Base-by-base conservation (phyloP, 2,329 filamentous ascomycete genomes). In the Epichloe bromicola region DNA sequence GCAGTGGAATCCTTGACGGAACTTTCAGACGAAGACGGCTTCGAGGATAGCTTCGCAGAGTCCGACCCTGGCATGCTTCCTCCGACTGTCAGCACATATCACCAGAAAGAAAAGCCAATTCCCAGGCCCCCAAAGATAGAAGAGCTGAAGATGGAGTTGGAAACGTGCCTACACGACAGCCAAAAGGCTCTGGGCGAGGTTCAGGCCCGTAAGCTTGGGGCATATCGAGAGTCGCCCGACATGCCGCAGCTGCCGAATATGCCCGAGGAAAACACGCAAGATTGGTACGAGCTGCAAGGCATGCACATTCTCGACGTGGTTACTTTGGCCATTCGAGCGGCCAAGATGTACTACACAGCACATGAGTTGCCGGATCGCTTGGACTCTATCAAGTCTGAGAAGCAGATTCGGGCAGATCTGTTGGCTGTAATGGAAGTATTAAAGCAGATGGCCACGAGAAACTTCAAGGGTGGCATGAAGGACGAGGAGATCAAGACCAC, bases 71-170 rank as follows among this genome's bases (percentile, higher is more conserved):
- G 84, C 54, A 91, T 98, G 81, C 80, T 96, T 3, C 91, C 93
- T n/a, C 93, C 93, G 0, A 98, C 93, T 0, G 88, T 91, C 40
- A 96, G 90, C 74, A 98, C 93, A 3, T 98, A 97, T 67, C 89
- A 87, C 57, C 82, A 89, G 61, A 84, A 86, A 58, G 84, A 88
- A 54, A 87, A 89, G 60, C 83, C 84, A 52, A 76, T 95, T 20
- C 82, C 88, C 11, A 91, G 86, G 48, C 88, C 90, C 39, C 93
- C 93, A 8, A 86, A 93, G 53, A 80, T 91, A 56, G 74, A 80
- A 46, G 83, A 91, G 54, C 76, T 98, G 51, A 86, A 91, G 62
- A 60, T 67, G 15, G 74, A 79, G 20, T 67, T 82, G 42, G 90
- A 83, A 48, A 77, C 79, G 53, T 78, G 84, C 5, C 72, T 98